These are phyloP conservation scores for Heliosperma pusillum DNA, from an alignment of 148 eudicot genomes.

Conservation along the genomic window DNA sequence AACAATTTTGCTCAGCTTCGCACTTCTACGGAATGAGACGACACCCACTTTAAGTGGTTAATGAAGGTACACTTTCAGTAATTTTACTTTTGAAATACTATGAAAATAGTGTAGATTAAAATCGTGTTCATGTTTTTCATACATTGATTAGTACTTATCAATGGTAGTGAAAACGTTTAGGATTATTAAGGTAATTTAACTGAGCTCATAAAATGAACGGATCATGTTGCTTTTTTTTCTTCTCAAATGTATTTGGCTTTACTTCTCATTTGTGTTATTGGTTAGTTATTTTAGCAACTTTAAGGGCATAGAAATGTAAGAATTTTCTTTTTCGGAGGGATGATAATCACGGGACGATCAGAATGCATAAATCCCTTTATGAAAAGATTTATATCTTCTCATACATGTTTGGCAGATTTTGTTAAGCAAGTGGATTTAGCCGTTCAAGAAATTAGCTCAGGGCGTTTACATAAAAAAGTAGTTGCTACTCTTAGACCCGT, in stretches of 20 bases:
- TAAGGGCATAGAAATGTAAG: too few species aligned
- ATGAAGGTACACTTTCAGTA: neutral
- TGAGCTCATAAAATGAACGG: too few species aligned
- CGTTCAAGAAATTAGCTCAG: constrained; percentile 14
- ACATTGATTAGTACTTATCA: too few species aligned
- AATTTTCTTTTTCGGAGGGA: constrained; percentile 21
- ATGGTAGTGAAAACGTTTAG: too few species aligned
- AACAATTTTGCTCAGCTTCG: neutral
- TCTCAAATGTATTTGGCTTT: too few species aligned
- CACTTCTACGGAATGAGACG: neutral
- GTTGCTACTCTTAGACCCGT: neutral
- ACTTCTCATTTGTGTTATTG: too few species aligned
- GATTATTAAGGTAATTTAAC: too few species aligned
- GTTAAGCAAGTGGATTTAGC: constrained; percentile 20
- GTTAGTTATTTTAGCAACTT: too few species aligned
- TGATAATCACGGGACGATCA: constrained; percentile 22
- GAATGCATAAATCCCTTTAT: constrained; percentile 27
- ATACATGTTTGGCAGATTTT: constrained; percentile 13
- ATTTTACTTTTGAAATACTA: too few species aligned
- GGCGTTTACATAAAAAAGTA: constrained; percentile 9
- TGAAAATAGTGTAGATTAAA: too few species aligned
- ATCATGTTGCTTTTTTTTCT: too few species aligned
- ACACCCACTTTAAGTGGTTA: neutral
- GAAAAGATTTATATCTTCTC: constrained; percentile 8
- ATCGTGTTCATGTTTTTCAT: too few species aligned